Evolutionary conservation across 805 yeast genomes (phyloP), one percentile per base, ranked within the genome.

Genomic region (Candida nemodendra): DNA sequence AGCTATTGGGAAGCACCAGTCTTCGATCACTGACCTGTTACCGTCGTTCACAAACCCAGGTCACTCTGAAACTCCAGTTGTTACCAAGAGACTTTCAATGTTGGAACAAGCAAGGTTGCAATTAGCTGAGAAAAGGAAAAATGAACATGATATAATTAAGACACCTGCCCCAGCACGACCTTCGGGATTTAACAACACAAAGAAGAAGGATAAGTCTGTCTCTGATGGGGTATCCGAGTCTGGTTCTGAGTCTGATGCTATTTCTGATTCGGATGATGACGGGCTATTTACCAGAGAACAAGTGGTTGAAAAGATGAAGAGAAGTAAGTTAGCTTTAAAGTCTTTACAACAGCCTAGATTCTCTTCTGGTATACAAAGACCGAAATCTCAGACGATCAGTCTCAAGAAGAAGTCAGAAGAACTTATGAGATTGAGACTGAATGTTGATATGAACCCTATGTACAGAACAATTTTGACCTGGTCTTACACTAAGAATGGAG

Each of bases 361-460:
- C 25, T 18, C 40, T 2, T 25, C 41, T 6, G 25, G 28, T 22
- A 18, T 38, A 4, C 36, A 36, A 16, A 40, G 45, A 9, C 33
- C 39, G 14, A 32, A 44, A 27, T 27, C 44, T 6, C 68, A 62
- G 34, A 54, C 68, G 9, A 62, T 73, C 12, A 67, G 68, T 22
- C 58, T 62, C 16, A 70, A 65, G 34, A 78, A 77, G 49, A 59
- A 66, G 24, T 91, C 81, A 27, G 90, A 84, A 56, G 83, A 83
- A 42, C 66, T 80, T 37, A 86, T 88, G 90, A 75, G 95, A 47
- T 67, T 74, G 47, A 72, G 98, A 47, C 66, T 91, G 37, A 80
- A 83, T 53, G 89, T 89, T 9, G 86, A 83, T 52, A 62, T 88
- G 56, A 79, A 76, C 41, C 89, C 95, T 2, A 67, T 95, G 5